Conservation (phyloP, 345 rosid species). For the Eucalyptus globulus region DNA sequence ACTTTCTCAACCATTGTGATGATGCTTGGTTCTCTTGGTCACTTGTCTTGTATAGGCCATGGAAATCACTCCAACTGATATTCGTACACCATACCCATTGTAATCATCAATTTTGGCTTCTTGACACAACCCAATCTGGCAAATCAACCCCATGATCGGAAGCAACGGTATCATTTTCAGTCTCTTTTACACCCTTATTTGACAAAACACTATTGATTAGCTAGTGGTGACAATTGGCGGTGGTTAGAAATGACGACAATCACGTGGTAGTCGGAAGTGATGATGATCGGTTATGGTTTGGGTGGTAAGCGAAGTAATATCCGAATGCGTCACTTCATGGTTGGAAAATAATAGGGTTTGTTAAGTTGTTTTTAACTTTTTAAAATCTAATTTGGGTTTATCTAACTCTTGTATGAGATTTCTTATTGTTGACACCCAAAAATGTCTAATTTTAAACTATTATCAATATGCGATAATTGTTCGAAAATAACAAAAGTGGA, state of each 20-base stretch:
- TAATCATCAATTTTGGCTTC: neutral
- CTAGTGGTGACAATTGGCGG: neutral
- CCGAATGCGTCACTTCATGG: neutral
- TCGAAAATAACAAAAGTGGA: no score
- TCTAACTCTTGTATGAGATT: neutral
- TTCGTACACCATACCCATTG: neutral
- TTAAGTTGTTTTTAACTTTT: no score
- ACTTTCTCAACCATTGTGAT: neutral
- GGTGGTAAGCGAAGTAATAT: neutral
- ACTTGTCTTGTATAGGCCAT: neutral
- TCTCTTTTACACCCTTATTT: neutral
- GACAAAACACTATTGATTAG: neutral
- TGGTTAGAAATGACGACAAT: neutral
- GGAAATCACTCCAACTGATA: neutral
- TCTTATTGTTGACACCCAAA: no score
- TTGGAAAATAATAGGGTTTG: neutral
- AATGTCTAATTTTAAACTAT: no score
- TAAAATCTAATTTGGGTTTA: neutral
- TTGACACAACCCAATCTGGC: neutral
- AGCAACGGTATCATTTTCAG: accelerated
- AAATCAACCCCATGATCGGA: neutral
- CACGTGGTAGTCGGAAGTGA: neutral
- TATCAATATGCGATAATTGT: no score
- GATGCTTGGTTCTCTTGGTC: neutral
- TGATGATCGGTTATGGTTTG: neutral